Conservation (phyloP, 495 filamentous ascomycete species). For the Podospora pseudoanserina region DNA sequence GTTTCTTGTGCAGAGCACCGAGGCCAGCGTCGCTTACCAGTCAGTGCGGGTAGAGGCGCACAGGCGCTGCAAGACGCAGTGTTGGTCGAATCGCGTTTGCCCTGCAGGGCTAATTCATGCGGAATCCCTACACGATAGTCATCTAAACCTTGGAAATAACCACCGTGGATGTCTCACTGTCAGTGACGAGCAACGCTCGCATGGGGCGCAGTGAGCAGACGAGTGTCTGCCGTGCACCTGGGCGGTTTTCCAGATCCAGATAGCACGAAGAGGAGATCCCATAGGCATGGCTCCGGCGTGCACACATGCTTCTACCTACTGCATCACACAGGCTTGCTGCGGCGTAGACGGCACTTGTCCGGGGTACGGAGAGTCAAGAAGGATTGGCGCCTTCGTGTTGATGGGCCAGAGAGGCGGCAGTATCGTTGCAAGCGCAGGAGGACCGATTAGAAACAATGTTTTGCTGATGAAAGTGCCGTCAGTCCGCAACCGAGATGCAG, state of each 20-base stretch:
- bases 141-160: neutral
- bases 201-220: neutral
- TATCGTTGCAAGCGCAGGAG: neutral
- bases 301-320: neutral
- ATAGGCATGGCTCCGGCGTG: neutral
- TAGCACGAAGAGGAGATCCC: neutral
- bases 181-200: neutral
- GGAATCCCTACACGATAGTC: neutral
- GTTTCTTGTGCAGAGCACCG: neutral
- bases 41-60: neutral
- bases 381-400: neutral
- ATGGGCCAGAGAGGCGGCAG: neutral
- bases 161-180: neutral
- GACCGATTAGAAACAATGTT: neutral
- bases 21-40: neutral
- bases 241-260: neutral
- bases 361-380: neutral
- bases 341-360: neutral
- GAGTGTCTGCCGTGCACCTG: neutral
- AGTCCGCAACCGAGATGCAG: neutral
- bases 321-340: neutral
- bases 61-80: neutral
- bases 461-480: neutral
- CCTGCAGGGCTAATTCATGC: neutral
- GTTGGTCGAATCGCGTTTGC: neutral